These are phyloP conservation scores for Starmera stellimalicola DNA, from an alignment of 1,139 yeast genomes.

Conservation along the genomic window DNA sequence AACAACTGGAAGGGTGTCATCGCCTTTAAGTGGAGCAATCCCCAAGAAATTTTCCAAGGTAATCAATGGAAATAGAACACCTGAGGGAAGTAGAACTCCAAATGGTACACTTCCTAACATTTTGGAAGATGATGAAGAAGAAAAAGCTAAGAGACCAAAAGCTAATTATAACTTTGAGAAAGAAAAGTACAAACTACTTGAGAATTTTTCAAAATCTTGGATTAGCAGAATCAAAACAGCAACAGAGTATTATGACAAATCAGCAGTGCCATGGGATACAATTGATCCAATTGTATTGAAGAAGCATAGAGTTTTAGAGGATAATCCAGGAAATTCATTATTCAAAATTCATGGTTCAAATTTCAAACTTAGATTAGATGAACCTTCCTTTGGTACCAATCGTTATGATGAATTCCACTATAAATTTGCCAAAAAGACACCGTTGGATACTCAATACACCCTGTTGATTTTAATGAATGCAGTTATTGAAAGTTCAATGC, in stretches of 20 bases:
- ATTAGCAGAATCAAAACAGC: slow-evolving; percentile 40
- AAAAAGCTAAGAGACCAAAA: background rate
- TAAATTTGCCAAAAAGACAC: slow-evolving; percentile 74
- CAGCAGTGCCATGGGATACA: background rate
- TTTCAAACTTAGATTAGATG: slow-evolving; percentile 37
- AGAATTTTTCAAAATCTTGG: slow-evolving; percentile 49
- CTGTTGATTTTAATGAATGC: slow-evolving; percentile 45
- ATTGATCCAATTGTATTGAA: background rate
- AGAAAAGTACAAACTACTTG: slow-evolving; percentile 17
- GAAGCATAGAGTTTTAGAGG: slow-evolving; percentile 27
- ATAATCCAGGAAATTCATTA: slow-evolving; percentile 52
- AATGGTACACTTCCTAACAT: slow-evolving; percentile 1
- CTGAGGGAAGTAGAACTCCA: background rate
- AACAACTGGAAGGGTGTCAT: background rate
- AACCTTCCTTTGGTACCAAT: slow-evolving; percentile 44
- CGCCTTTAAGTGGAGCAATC: background rate
- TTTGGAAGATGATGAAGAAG: slow-evolving; percentile 1
- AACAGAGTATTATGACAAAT: slow-evolving; percentile 12
- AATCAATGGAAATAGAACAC: background rate
- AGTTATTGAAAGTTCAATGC: slow-evolving; percentile 31
- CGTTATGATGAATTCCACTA: slow-evolving; percentile 47
- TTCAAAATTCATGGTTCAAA: slow-evolving; percentile 52
- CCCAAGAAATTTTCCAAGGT: slow-evolving; percentile 1
- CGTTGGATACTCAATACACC: slow-evolving; percentile 53
- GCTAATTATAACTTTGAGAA: slow-evolving; percentile 2